A percentile compares a stretch with the other conserved stretches of the same genome.
Conservation (phyloP, 1,139 yeast species). For the Trichomonascaceae sp. region DNA sequence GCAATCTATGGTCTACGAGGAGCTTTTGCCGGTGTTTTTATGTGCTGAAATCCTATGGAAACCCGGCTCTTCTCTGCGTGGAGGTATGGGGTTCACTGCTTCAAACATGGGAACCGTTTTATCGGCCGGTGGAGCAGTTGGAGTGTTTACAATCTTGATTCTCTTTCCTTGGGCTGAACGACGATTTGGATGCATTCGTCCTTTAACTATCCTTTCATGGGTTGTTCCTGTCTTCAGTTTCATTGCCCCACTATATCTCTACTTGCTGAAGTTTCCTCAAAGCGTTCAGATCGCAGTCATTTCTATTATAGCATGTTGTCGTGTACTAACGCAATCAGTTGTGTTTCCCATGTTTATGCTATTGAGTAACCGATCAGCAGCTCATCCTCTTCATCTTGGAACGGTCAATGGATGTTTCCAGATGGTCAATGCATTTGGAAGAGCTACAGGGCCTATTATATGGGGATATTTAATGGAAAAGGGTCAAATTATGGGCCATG, state of each 20-base stretch:
- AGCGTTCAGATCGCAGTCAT: neutral
- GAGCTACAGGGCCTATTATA: constrained; percentile 52
- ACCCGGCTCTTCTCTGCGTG: constrained; percentile 39
- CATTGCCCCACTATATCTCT: constrained; percentile 45
- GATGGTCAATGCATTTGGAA: constrained; percentile 45
- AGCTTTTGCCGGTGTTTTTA: constrained; percentile 54
- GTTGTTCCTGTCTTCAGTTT: constrained; percentile 46
- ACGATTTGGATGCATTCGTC: constrained; percentile 41
- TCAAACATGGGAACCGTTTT: constrained; percentile 49
- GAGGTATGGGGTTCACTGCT: constrained; percentile 46
- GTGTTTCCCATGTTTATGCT: constrained; percentile 28
- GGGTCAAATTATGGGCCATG: constrained; percentile 40
- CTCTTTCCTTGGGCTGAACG: constrained; percentile 54
- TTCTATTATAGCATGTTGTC: neutral
- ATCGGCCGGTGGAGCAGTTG: constrained; percentile 52
- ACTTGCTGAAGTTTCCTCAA: constrained; percentile 27
- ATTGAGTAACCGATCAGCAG: constrained; percentile 29
- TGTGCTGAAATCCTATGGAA: constrained; percentile 41
- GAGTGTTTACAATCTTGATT: constrained; percentile 46
- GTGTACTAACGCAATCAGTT: constrained; percentile 11
- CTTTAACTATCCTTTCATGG: constrained; percentile 39
- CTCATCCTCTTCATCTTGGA: constrained; percentile 29
- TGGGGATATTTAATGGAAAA: constrained; percentile 55
- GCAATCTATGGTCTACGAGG: constrained; percentile 50
- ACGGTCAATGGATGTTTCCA: constrained; percentile 31